Evolutionary conservation across 2,329 filamentous ascomycete species (phyloP).

Genomic region (Colletotrichum phormii): DNA sequence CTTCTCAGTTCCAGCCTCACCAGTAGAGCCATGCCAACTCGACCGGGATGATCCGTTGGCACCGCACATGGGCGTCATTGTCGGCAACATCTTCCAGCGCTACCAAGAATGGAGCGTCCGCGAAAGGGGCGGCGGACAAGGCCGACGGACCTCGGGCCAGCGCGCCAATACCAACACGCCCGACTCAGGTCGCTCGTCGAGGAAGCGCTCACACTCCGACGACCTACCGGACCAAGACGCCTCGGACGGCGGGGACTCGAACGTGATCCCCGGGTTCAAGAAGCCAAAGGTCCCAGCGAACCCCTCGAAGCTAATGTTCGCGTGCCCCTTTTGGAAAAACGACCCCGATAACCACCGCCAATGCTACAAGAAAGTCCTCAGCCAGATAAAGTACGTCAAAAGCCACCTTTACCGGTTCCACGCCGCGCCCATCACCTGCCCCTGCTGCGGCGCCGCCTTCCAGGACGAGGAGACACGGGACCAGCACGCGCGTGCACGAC

Average conservation of each 20-base stretch:
- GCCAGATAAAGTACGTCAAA: conserved; percentile 44
- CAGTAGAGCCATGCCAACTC: conserved; percentile 1
- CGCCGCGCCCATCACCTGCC: conserved; percentile 42
- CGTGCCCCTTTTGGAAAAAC: conserved; percentile 47
- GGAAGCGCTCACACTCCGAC: conserved; percentile 15
- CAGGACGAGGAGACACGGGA: conserved; percentile 39
- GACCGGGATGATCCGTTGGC: conserved; percentile 8
- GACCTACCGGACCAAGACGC: neutral
- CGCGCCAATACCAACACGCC: neutral
- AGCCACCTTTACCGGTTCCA: conserved; percentile 44
- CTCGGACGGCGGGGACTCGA: neutral
- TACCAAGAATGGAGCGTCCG: neutral
- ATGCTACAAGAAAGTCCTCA: conserved; percentile 44
- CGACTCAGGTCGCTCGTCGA: conserved; percentile 9
- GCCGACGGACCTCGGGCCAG: neutral
- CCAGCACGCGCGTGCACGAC: conserved; percentile 35
- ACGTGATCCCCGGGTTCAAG: neutral
- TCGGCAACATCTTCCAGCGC: neutral
- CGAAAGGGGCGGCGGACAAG: conserved; percentile 14
- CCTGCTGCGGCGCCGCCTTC: conserved; percentile 41
- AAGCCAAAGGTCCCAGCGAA: conserved; percentile 1
- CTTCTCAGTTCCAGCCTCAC: conserved; percentile 19
- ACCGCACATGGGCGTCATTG: neutral
- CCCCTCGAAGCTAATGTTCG: conserved; percentile 20
- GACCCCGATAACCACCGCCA: conserved; percentile 41